Evolutionary conservation across 345 rosid genomes (phyloP).

Genomic region (Lepidium sativum): DNA sequence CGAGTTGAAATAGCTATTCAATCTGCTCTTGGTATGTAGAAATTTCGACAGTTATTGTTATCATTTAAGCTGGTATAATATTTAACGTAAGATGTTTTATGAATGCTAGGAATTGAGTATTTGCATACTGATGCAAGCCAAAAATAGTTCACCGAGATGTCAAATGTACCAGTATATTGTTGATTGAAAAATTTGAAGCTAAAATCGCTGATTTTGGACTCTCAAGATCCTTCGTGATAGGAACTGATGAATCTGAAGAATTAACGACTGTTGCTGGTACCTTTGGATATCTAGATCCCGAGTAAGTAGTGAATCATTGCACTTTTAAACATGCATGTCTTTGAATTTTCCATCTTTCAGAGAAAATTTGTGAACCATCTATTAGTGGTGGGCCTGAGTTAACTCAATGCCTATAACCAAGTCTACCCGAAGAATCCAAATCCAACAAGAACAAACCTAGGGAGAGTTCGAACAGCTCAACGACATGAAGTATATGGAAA

Average conservation of each 20-base stretch:
- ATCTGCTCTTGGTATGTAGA: slow-evolving; percentile 32
- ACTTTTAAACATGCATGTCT: no score
- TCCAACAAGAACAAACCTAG: no score
- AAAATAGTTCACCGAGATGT: slow-evolving; percentile 42
- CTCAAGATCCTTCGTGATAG: slow-evolving; percentile 26
- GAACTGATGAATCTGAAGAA: slow-evolving; percentile 9
- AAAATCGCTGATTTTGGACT: slow-evolving; percentile 44
- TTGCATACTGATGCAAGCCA: slow-evolving; percentile 35
- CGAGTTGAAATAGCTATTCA: slow-evolving; percentile 33
- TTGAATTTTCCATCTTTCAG: no score
- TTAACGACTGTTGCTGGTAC: slow-evolving; percentile 24
- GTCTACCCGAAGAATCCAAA: no score
- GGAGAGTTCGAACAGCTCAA: no score
- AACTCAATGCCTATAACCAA: no score
- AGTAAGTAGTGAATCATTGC: slow-evolving; percentile 14
- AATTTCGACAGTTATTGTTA: not conserved
- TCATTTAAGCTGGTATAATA: not conserved
- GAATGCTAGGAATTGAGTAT: slow-evolving; percentile 17
- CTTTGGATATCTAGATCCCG: slow-evolving; percentile 43
- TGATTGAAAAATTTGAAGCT: slow-evolving; percentile 26
- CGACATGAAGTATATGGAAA: no score
- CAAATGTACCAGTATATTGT: slow-evolving; percentile 36
- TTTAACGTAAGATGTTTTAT: not conserved
- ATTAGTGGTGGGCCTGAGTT: no score
- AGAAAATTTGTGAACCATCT: no score